Evolutionary conservation across 1,284 basidiomycete genomes (phyloP), one percentile per base, ranked within the genome.

Genomic region (Afroboletus lepidellus): DNA sequence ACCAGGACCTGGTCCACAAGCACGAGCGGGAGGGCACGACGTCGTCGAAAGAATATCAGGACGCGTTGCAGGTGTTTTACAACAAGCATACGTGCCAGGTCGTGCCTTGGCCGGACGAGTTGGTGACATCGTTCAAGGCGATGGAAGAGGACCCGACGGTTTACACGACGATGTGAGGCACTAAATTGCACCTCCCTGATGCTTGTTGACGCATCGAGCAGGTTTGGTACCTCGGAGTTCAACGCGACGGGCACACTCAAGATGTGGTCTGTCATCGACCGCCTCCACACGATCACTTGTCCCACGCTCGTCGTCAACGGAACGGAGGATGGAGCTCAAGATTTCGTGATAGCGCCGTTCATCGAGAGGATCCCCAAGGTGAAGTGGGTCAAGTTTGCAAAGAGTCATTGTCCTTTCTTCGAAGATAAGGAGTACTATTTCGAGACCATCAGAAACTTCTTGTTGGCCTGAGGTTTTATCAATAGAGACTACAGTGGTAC

Each of bases 301-400:
- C 65, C 68, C 2, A 71, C 70, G 0, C 60, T 75, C 25, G 51
- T 75, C 4, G 53, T 70, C 13, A 73, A 70, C 32, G 67, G 67
- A 4, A 48, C 56, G 8, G 53, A 61, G 18, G 72, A 73, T 27
- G 60, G 58, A 6, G 65, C 69, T 13, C 66, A 65, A 42, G 60
- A 66, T 38, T 49, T 57, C 8, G 57, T 58, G 6, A 59, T 69
- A 5, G 43, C 57, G 1, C 71, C 71, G 1, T 71, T 64, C 48
- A 65, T 73, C 38, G 53, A 60, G 43, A 56, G 55, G 7, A 63
- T 74, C 36, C 55, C 57, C 8, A 65, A 59, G 37, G 54, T 67
- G 16, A 70, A 71, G 39, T 72, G 69, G 69, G 56, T 67, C 13
- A 60, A 66, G 54, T 63, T 71, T 50, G 55, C 59, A n/a, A 54